A percentile compares a stretch with the other conserved stretches of the same genome.
phyloP scores from a whole-genome alignment of 2,329 filamentous ascomycete species.

The Aspergillaceae sp. region DNA sequence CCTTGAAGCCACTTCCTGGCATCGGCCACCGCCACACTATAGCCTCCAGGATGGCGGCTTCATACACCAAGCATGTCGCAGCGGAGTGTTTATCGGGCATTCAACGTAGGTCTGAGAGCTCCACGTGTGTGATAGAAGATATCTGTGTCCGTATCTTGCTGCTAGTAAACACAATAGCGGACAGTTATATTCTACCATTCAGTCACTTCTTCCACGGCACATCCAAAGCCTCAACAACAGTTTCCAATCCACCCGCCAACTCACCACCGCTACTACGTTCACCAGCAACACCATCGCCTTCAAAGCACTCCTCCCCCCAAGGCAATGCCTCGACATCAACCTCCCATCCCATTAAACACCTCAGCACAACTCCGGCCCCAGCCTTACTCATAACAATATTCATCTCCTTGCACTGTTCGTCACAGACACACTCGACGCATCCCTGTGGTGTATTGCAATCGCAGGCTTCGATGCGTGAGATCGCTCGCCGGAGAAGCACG shows the following conservation, averaged over 20 bases:
- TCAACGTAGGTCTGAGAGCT: too few relatives aligned
- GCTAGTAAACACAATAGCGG: too few relatives aligned
- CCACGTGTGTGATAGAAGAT: too few relatives aligned
- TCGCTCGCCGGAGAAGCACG: conserved; percentile 63
- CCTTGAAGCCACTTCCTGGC: too few relatives aligned
- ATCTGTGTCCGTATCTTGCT: too few relatives aligned
- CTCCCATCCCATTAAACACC: conserved; percentile 62
- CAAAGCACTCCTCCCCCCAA: conserved; percentile 67
- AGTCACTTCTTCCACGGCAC: conserved; percentile 36
- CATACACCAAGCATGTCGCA: too few relatives aligned
- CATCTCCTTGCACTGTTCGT: conserved; percentile 71
- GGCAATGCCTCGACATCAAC: conserved; percentile 79
- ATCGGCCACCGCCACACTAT: too few relatives aligned
- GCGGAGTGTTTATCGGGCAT: too few relatives aligned
- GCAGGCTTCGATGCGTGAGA: conserved; percentile 67
- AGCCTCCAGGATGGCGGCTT: too few relatives aligned
- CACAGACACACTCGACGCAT: conserved; percentile 83
- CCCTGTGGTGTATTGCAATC: conserved; percentile 59
- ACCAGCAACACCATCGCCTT: conserved; percentile 62
- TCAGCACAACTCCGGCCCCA: conserved; percentile 72
- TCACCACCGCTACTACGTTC: conserved; percentile 44
- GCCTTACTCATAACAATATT: conserved; percentile 94
- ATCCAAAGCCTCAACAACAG: conserved; percentile 63
- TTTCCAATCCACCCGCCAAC: conserved; percentile 66
- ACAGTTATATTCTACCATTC: too few relatives aligned